A percentile compares a stretch with the other conserved stretches of the same genome.
Conservation (phyloP, 2,329 filamentous ascomycete genomes). For the Lojkania enalia region DNA sequence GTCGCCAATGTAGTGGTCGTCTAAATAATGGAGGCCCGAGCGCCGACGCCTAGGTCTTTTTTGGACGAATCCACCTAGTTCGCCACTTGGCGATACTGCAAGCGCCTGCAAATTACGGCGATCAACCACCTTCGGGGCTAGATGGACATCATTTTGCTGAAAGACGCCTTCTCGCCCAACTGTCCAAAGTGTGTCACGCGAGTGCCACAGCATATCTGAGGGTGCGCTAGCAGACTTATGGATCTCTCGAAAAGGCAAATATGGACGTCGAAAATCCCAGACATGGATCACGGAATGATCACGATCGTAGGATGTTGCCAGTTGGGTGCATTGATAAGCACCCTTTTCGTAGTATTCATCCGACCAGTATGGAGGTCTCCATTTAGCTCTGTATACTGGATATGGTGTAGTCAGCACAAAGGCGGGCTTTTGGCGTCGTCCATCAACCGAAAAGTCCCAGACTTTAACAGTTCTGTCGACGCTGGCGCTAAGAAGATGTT, state of each 20-base stretch:
- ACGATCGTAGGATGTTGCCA: slow-evolving; percentile 65
- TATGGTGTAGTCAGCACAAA: slow-evolving; percentile 64
- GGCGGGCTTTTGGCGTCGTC: slow-evolving; percentile 61
- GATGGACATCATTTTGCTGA: slow-evolving; percentile 64
- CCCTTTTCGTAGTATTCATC: slow-evolving; percentile 56
- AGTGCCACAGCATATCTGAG: slow-evolving; percentile 66
- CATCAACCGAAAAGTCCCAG: slow-evolving; percentile 64
- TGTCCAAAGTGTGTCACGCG: slow-evolving; percentile 66
- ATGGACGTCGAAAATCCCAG: slow-evolving; percentile 66
- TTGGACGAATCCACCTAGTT: slow-evolving; percentile 59
- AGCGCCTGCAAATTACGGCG: slow-evolving; percentile 60
- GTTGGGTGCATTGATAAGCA: slow-evolving; percentile 63
- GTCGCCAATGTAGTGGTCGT: slow-evolving; percentile 44
- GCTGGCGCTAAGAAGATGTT: slow-evolving; percentile 65
- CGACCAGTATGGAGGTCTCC: slow-evolving; percentile 63
- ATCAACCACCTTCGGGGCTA: slow-evolving; percentile 61
- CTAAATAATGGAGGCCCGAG: slow-evolving; percentile 45
- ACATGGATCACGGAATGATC: slow-evolving; percentile 64
- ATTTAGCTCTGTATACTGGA: slow-evolving; percentile 64
- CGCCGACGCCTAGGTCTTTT: slow-evolving; percentile 51
- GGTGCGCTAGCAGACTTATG: slow-evolving; percentile 58
- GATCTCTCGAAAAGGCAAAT: slow-evolving; percentile 65
- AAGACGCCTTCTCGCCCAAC: slow-evolving; percentile 65
- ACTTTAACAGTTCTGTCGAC: slow-evolving; percentile 65
- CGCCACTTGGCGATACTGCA: slow-evolving; percentile 61